These are phyloP conservation scores for Neospermospora avenae DNA, from an alignment of 2,329 filamentous ascomycete species.

Conservation along the genomic window DNA sequence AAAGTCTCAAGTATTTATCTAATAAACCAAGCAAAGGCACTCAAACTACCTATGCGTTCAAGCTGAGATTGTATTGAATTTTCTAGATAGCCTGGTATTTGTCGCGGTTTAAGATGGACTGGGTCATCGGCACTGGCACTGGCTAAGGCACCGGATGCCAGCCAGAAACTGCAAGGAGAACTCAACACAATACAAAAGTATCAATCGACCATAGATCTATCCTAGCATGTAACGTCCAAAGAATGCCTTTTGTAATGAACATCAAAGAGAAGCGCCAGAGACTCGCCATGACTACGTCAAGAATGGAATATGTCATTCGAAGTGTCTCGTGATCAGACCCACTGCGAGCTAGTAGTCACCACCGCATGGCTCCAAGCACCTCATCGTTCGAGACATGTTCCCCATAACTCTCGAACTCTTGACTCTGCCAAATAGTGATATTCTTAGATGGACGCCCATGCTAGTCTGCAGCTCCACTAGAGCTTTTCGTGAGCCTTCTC, in stretches of 20 bases:
- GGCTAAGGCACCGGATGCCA: no score
- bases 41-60: no score
- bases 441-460: constrained; percentile 23
- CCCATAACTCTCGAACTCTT: constrained; percentile 5
- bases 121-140: no score
- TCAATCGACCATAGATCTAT: not conserved
- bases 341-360: not conserved
- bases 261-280: not conserved
- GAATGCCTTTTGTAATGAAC: not conserved
- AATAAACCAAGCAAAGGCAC: no score
- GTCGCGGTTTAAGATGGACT: no score
- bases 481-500: constrained; percentile 14
- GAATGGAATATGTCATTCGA: constrained; percentile 4
- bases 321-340: constrained; percentile 15
- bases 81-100: no score
- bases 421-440: constrained; percentile 9
- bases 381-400: constrained; percentile 8
- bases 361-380: constrained; percentile 3
- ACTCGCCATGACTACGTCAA: not conserved
- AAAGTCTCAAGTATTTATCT: no score
- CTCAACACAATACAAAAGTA: not conserved
- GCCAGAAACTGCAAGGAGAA: no score
- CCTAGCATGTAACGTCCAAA: not conserved
- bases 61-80: no score
- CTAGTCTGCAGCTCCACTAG: constrained; percentile 27